Evolutionary conservation across 371 early-diverging fungal species (phyloP), one percentile per base, ranked within the genome.

Genomic region (Mortierella sp.): DNA sequence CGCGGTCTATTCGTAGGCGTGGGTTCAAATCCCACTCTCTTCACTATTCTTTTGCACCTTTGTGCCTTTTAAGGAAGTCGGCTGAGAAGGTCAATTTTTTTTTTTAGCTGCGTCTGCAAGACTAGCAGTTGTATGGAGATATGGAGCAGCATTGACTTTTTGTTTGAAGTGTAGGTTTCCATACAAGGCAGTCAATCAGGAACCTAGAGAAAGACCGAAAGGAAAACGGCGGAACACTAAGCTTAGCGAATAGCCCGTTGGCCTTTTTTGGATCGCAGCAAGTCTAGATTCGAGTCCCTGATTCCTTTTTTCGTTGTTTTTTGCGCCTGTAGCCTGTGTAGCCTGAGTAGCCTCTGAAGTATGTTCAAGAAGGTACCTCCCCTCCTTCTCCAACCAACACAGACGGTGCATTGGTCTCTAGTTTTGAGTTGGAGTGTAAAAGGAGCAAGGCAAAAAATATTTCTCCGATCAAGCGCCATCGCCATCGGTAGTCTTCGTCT

Each of bases 1-100:
- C 64, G 64, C 64, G 64, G 64, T 64, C 64, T 64, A 64, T 64
- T 64, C 64, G 64, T 64, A 64, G 64, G 64, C 64, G 64, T 64
- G 64, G 64, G 64, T 64, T 64, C 64, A 64, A 64, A 64, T 64
- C 64, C 64, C 64, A 64, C 64, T 64, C 64, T 64, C 64, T 64
- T 64, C 64, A 64, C 39, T 37, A 64, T 22, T 41, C 10, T 64
- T 64, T 64, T 31, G 10, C 11, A 0, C 3, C 34, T 16, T 44
- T 3, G 31, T 31, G 16, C 3, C 10, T 66, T 47, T 10, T 44
- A n/a, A 9, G 0, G n/a, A 48, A 9, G 4, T 19, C 45, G 0
- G 45, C n/a, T 45, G 16, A 1, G 8, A 13, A 2, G 0, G 45
- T 13, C 4, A 16, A 44, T 45, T 45, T 45, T 8, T 45, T 45